Evolutionary conservation across 768 basidiomycete species (phyloP).

Genomic region (Lentinula edodes): DNA sequence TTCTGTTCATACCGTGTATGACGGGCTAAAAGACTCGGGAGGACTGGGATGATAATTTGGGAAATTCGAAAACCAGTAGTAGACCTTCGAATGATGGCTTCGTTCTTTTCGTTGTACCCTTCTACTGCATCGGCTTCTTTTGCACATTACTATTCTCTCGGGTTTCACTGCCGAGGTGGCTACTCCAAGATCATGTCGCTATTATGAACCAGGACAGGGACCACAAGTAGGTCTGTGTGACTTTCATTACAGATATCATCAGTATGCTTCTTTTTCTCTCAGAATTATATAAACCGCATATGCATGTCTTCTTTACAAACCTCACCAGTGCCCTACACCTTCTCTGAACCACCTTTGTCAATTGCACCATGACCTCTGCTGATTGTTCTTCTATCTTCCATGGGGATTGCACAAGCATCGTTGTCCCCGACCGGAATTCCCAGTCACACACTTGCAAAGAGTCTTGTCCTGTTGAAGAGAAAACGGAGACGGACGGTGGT

Average conservation of each 20-base stretch:
- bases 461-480: constrained; percentile 2
- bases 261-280: constrained; percentile 1
- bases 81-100: neutral
- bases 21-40: neutral
- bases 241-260: constrained; percentile 1
- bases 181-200: neutral
- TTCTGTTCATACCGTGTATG: neutral
- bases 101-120: neutral
- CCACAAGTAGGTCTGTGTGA: neutral
- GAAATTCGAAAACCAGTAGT: neutral
- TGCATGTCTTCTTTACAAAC: neutral
- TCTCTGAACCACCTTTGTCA: neutral
- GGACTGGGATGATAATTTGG: neutral
- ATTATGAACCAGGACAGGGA: neutral
- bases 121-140: neutral
- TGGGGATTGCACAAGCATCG: neutral
- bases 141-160: neutral
- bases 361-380: neutral
- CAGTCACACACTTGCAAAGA: neutral
- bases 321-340: neutral
- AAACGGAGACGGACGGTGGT: neutral
- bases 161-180: neutral
- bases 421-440: neutral
- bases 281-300: neutral
- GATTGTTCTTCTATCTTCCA: neutral